Evolutionary conservation across 257 asterid species (phyloP).

Genomic region (Capsicum baccatum): DNA sequence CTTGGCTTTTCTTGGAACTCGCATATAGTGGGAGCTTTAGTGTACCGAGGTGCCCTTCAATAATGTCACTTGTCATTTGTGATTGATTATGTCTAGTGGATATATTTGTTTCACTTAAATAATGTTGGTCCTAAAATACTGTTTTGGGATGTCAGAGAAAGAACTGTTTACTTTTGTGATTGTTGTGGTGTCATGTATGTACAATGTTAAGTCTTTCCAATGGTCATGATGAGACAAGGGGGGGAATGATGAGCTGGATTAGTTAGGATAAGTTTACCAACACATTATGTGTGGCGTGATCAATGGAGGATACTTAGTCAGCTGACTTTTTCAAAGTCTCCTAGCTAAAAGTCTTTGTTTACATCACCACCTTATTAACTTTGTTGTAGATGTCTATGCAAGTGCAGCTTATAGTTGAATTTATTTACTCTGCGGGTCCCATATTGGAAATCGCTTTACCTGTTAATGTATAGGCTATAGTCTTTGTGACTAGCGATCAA

Average conservation of each 20-base stretch:
- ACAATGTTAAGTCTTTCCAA: neutral
- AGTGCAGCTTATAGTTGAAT: neutral
- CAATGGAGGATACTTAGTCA: neutral
- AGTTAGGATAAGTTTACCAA: slow-evolving; percentile 12
- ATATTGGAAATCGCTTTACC: neutral
- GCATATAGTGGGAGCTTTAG: too few relatives aligned
- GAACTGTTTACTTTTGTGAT: slow-evolving; percentile 3
- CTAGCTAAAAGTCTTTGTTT: neutral
- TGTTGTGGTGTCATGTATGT: slow-evolving; percentile 17
- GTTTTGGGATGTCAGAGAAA: neutral
- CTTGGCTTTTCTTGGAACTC: too few relatives aligned
- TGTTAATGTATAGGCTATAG: neutral
- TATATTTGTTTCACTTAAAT: neutral
- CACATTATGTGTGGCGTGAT: slow-evolving; percentile 26
- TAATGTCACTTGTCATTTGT: slow-evolving; percentile 15
- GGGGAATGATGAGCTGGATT: neutral
- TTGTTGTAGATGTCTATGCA: slow-evolving; percentile 9
- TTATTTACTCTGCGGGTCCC: neutral
- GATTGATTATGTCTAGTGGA: neutral
- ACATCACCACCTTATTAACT: neutral
- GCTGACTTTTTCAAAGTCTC: neutral
- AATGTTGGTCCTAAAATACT: slow-evolving; percentile 14
- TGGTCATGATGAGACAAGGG: neutral
- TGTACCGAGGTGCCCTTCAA: too few relatives aligned
- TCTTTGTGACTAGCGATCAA: neutral